Percentiles rank a stretch among this genome's conserved stretches.
Conservation (phyloP, 164 flowering plant species). For the Macadamia tetraphylla region DNA sequence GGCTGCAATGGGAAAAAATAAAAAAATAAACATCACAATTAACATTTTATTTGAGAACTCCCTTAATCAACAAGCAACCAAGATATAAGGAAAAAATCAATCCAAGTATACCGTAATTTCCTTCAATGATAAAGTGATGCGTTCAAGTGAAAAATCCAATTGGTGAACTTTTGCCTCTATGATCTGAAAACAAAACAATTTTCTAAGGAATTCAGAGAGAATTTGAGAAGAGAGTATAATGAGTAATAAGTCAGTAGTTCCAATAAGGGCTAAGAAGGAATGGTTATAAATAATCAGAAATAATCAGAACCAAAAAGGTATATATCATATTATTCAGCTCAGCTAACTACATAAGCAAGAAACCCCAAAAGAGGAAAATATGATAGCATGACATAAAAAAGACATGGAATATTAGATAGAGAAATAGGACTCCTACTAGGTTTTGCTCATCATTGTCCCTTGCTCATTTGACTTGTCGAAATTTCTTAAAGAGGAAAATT, state of each 20-base stretch:
- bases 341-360: neutral
- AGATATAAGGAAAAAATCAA: neutral
- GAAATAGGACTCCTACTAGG: neutral
- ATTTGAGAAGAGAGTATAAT: neutral
- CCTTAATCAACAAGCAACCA: neutral
- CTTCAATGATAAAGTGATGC: slow-evolving; percentile 78
- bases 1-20: slow-evolving; percentile 50
- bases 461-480: neutral
- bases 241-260: neutral
- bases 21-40: slow-evolving; percentile 8
- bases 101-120: slow-evolving; percentile 59
- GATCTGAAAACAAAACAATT: slow-evolving; percentile 41
- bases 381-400: no score
- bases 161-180: slow-evolving; percentile 93
- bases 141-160: slow-evolving; percentile 75
- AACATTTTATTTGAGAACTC: neutral
- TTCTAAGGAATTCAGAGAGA: slow-evolving; percentile 5
- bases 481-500: neutral
- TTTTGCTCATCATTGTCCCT: neutral
- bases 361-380: neutral
- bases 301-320: neutral
- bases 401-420: neutral
- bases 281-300: neutral
- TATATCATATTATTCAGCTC: neutral
- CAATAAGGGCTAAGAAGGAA: neutral